phyloP scores from a whole-genome alignment of 805 yeast genomes.

The Tetrapisispora arboricola region DNA sequence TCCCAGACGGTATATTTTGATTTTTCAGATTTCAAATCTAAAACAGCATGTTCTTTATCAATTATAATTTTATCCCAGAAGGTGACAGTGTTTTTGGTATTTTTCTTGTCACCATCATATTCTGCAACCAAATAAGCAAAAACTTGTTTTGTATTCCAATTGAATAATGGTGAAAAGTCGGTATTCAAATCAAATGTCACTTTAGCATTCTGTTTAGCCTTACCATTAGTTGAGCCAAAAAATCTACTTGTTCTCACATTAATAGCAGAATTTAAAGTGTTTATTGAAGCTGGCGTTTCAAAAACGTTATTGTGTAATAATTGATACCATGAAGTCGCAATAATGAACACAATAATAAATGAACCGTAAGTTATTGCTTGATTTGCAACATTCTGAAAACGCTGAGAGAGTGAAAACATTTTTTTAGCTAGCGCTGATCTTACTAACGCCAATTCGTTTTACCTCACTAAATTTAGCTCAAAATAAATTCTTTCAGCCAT shows the following conservation, averaged over 20 bases:
- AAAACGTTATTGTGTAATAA: constrained; percentile 38
- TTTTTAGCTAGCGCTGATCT: no score
- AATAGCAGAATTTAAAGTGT: constrained; percentile 32
- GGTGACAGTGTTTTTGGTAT: constrained; percentile 55
- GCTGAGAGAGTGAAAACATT: constrained; percentile 36
- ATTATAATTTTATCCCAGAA: constrained; percentile 85
- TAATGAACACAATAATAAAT: constrained; percentile 38
- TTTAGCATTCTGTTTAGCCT: constrained; percentile 67
- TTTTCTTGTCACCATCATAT: constrained; percentile 40
- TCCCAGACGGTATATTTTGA: constrained; percentile 88
- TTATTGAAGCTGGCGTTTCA: constrained; percentile 30
- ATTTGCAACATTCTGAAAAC: constrained; percentile 43
- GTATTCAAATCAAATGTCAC: constrained; percentile 61
- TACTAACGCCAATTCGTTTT: no score
- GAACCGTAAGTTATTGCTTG: constrained; percentile 44
- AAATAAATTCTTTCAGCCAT: no score
- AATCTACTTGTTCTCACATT: constrained; percentile 45
- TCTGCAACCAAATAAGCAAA: constrained; percentile 85
- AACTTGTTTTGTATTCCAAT: constrained; percentile 97
- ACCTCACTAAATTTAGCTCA: no score
- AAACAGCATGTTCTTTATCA: constrained; percentile 44
- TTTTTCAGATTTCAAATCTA: constrained; percentile 42
- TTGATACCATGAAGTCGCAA: constrained; percentile 40
- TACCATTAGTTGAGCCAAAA: constrained; percentile 57
- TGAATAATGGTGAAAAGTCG: constrained; percentile 73